Percentiles rank a stretch among this genome's conserved stretches.
Evolutionary conservation across 352 stramenopile genomes (phyloP).

Genomic region (Phytophthora idaei): DNA sequence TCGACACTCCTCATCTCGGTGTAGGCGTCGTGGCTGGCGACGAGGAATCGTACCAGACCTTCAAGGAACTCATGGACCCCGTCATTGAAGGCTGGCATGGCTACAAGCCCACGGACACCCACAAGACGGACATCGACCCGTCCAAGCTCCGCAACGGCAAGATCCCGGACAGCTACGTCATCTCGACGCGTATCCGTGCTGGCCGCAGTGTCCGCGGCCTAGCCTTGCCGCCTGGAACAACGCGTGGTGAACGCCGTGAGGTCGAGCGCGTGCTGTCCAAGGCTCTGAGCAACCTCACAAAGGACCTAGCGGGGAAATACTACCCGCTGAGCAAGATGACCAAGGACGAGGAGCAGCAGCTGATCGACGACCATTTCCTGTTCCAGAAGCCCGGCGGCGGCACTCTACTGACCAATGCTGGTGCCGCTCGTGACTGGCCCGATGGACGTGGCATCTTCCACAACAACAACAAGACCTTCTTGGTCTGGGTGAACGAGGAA

Average conservation of each 20-base stretch:
- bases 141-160: constrained; percentile 55
- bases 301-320: constrained; percentile 78
- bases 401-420: constrained; percentile 71
- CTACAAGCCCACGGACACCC: constrained; percentile 56
- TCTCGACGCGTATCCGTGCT: constrained; percentile 90
- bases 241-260: constrained; percentile 62
- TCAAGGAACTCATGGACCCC: constrained; percentile 79
- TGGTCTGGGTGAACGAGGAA: constrained; percentile 84
- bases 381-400: constrained; percentile 90
- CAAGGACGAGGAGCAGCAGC: constrained; percentile 82
- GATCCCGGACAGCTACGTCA: constrained; percentile 81
- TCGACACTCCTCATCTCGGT: constrained; percentile 72
- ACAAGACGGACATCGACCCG: constrained; percentile 84
- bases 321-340: constrained; percentile 84
- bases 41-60: constrained; percentile 83
- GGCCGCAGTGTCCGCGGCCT: constrained; percentile 85
- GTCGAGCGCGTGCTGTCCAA: constrained; percentile 80
- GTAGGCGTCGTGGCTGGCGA: constrained; percentile 81
- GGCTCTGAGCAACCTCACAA: constrained; percentile 71
- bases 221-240: constrained; percentile 78
- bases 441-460: constrained; percentile 89
- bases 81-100: constrained; percentile 87
- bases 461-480: constrained; percentile 85
- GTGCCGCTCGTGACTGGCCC: constrained; percentile 86
- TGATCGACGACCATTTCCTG: constrained; percentile 88